Base-by-base conservation (phyloP, 169 alveolate genomes). In the Besnoitia besnoiti region DNA sequence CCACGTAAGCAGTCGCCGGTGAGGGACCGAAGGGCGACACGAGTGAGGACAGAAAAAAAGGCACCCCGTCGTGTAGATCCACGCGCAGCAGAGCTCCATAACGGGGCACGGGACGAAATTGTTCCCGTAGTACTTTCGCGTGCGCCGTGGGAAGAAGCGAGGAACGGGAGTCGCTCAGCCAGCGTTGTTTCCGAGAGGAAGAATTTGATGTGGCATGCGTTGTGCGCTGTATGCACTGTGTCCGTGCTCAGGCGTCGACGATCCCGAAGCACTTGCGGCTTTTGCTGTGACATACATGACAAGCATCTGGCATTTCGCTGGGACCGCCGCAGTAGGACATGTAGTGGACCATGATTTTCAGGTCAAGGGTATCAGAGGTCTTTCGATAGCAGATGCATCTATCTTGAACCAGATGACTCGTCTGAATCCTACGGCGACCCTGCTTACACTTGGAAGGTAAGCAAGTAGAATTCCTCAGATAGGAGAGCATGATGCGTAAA, bases 281-380 rank as follows among this genome's bases (percentile, higher is more conserved):
- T 93, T 85, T 76, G 95, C 95, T 0, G 82, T 93, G 33, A 50
- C 95, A 19, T 93, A 93, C 93, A 93, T 93, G 95, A 93, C 95
- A 30, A 93, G 95, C 91, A 93, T 94, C 44, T 92, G 95, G 73
- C 95, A 94, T 62, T 61, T 79, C 0, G 91, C 73, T 82, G 95
- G 95, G 44, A 89, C 95, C 19, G 94, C 95, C 0, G 93, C 93
- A 19, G 79, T 94, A 92, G 96, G 95, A 59, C n/a, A 24, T n/a
- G 96, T 94, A 37, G 96, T 94, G 5, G 94, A 94, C 91, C 85
- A 92, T 46, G 61, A 80, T 44, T 94, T 94, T 85, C 90, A 49
- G 33, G 93, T 94, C 49, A 76, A 39, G 87, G 95, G 95, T 7
- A 59, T 91, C 77, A 77, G 67, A 4, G 85, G 88, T 35, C 94